Conservation (phyloP, 106 monocot genomes). For the Allium sativum region DNA sequence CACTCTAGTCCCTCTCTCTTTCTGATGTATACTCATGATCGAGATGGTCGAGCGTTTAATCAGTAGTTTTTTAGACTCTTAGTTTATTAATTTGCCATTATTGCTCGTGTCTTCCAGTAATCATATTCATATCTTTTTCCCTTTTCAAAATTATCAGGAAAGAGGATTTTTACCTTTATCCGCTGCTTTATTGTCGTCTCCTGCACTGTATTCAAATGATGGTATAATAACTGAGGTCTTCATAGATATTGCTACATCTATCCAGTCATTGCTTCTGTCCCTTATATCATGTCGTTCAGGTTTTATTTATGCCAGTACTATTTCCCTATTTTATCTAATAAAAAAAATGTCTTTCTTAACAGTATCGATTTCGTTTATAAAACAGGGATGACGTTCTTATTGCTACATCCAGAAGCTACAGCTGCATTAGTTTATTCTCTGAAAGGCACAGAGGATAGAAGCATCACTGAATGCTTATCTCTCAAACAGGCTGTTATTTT, state of each 20-base stretch:
- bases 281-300: constrained; percentile 91
- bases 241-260: constrained; percentile 48
- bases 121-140: constrained; percentile 4
- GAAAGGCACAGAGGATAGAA: constrained; percentile 50
- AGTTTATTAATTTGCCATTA: too few species aligned
- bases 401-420: constrained; percentile 66
- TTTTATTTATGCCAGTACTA: constrained; percentile 6
- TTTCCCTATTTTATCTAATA: not conserved
- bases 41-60: not conserved
- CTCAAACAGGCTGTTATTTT: constrained; percentile 70
- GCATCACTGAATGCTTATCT: constrained; percentile 44
- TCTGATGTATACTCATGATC: not conserved
- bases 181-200: constrained; percentile 74
- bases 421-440: constrained; percentile 60
- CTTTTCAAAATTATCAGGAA: constrained; percentile 40
- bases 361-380: constrained; percentile 2
- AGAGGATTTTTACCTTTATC: constrained; percentile 87
- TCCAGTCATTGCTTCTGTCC: constrained; percentile 65
- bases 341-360: not conserved
- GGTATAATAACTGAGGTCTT: constrained; percentile 45
- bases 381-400: constrained; percentile 75
- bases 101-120: not conserved
- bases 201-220: constrained; percentile 38
- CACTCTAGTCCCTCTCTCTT: too few species aligned
- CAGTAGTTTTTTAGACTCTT: not conserved